These are phyloP conservation scores for Ophiostoma piceae DNA, from an alignment of 2,329 filamentous ascomycete genomes.

Conservation along the genomic window DNA sequence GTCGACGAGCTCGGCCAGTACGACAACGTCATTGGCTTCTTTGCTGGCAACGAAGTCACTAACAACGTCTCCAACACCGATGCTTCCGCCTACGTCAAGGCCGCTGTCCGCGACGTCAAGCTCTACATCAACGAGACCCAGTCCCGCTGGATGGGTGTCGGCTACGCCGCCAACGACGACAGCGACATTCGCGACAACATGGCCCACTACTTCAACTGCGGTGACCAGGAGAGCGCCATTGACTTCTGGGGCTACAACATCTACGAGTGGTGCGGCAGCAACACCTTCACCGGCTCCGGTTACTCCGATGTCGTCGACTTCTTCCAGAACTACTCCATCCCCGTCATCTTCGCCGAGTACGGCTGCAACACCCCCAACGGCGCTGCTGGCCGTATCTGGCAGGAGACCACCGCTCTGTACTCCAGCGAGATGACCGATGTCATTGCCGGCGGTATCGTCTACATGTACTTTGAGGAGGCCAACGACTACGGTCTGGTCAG, in stretches of 20 bases:
- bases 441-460: slow-evolving; percentile 95
- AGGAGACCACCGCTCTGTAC: slow-evolving; percentile 79
- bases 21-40: slow-evolving; percentile 92
- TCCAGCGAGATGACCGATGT: slow-evolving; percentile 73
- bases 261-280: slow-evolving; percentile 97
- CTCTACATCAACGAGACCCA: slow-evolving; percentile 77
- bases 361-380: slow-evolving; percentile 73
- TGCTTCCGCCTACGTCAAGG: slow-evolving; percentile 93
- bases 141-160: slow-evolving; percentile 78
- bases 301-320: slow-evolving; percentile 79
- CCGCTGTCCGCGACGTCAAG: slow-evolving; percentile 94
- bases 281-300: slow-evolving; percentile 68
- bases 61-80: slow-evolving; percentile 84
- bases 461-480: slow-evolving; percentile 92
- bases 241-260: slow-evolving; percentile 99
- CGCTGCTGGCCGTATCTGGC: slow-evolving; percentile 66
- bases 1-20: slow-evolving; percentile 77
- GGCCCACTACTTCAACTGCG: slow-evolving; percentile 93
- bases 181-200: slow-evolving; percentile 73
- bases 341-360: slow-evolving; percentile 98
- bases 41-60: slow-evolving; percentile 95
- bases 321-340: slow-evolving; percentile 84
- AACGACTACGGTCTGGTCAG: slow-evolving; percentile 83
- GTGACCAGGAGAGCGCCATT: slow-evolving; percentile 59
- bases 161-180: slow-evolving; percentile 95